A percentile compares a stretch with the other conserved stretches of the same genome.
These are phyloP conservation scores for Populus davidiana DNA, from an alignment of 345 rosid genomes.

Conservation along the genomic window DNA sequence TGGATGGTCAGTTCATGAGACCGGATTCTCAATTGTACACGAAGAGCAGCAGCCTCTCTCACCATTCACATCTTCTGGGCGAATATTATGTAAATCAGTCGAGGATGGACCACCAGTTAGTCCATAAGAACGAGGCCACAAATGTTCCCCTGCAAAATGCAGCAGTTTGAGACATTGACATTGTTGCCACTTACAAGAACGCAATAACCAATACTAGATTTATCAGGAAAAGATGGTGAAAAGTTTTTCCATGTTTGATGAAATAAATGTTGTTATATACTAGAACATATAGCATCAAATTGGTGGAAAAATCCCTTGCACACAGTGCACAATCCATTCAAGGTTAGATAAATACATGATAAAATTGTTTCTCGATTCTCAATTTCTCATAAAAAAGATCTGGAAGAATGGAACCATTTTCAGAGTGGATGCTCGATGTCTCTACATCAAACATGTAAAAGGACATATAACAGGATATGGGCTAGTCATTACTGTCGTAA, in stretches of 20 bases:
- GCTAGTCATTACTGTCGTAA: too few relatives aligned
- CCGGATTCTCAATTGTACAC: neutral
- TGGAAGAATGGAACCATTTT: neutral
- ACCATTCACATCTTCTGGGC: conserved; percentile 22
- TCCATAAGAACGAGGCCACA: conserved; percentile 29
- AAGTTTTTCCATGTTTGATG: neutral
- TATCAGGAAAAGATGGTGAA: neutral
- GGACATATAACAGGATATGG: too few relatives aligned
- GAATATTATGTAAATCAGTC: conserved; percentile 18
- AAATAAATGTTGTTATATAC: neutral
- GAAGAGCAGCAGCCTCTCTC: neutral
- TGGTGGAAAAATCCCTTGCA: neutral
- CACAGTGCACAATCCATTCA: neutral
- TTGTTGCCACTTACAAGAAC: neutral
- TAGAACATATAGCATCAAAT: neutral
- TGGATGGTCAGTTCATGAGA: neutral
- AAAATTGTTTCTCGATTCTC: neutral
- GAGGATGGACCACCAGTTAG: neutral
- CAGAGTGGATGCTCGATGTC: neutral
- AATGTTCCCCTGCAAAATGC: conserved; percentile 19
- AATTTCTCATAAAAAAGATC: neutral
- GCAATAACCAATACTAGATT: neutral
- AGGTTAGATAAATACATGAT: neutral
- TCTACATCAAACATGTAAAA: neutral
- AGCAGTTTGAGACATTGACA: neutral